A percentile compares a stretch with the other conserved stretches of the same genome.
Conservation (phyloP, 2,329 filamentous ascomycete species). For the Pyrenochaeta sp. region DNA sequence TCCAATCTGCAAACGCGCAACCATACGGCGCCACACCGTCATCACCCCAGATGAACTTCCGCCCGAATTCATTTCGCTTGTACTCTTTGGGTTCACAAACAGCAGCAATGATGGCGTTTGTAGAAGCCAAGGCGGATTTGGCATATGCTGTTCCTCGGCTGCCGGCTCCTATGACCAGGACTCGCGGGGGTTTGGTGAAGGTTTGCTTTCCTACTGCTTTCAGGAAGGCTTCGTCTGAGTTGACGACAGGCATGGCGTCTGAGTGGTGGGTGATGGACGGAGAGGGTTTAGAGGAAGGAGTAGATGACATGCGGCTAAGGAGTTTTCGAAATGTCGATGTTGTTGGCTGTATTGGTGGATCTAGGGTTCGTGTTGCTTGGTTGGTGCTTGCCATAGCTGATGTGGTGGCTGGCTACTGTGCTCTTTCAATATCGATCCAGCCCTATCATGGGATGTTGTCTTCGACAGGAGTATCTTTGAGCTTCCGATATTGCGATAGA, state of each 20-base stretch:
- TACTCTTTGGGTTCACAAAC: slow-evolving; percentile 83
- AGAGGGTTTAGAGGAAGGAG: not conserved
- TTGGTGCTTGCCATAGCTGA: not conserved
- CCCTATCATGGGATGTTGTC: not conserved
- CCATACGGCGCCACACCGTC: slow-evolving; percentile 60
- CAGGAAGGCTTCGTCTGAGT: slow-evolving; percentile 19
- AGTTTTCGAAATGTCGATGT: slow-evolving; percentile 3
- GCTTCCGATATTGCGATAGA: not conserved
- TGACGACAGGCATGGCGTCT: slow-evolving; percentile 3
- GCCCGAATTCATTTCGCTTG: slow-evolving; percentile 77
- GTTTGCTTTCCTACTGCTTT: slow-evolving; percentile 23
- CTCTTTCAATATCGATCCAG: not conserved
- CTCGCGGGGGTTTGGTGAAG: slow-evolving; percentile 36
- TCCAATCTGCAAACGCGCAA: slow-evolving; percentile 78
- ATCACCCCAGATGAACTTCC: slow-evolving; percentile 74
- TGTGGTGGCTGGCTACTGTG: not conserved
- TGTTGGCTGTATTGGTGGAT: not conserved
- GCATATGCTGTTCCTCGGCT: slow-evolving; percentile 51
- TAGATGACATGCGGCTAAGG: not conserved
- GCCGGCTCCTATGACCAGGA: slow-evolving; percentile 52
- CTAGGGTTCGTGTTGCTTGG: not conserved
- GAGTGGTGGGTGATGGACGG: not conserved
- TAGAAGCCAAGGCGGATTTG: slow-evolving; percentile 22
- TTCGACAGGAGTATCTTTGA: too few species aligned
- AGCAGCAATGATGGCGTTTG: slow-evolving; percentile 71